Conservation (phyloP, 768 basidiomycete species). For the Gymnopilus dilepis region DNA sequence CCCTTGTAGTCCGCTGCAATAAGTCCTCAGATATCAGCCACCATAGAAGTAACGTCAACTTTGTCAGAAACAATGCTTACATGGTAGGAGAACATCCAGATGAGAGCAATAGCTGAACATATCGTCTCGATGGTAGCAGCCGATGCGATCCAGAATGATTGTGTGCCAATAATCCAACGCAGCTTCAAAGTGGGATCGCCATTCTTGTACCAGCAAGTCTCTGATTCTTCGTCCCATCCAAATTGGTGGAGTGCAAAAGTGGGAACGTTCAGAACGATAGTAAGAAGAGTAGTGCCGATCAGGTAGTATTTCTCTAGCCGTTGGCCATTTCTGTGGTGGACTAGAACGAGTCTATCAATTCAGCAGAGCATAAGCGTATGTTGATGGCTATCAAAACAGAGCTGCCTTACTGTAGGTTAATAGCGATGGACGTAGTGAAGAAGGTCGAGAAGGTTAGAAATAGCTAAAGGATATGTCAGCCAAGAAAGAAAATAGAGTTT, state of each 20-base stretch:
- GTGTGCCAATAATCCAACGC: neutral
- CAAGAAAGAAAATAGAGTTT: neutral
- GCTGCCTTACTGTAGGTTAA: neutral
- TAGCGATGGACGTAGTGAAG: neutral
- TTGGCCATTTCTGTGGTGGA: neutral
- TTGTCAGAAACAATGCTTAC: neutral
- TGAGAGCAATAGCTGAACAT: neutral
- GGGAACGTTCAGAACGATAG: neutral
- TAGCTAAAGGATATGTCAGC: neutral
- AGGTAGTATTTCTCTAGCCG: neutral
- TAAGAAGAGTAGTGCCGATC: neutral
- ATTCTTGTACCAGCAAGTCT: constrained; percentile 2
- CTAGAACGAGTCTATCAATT: neutral
- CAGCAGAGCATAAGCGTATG: neutral
- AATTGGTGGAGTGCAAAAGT: neutral
- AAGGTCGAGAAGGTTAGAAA: neutral
- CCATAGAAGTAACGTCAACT: neutral
- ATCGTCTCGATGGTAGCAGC: constrained; percentile 1
- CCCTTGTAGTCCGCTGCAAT: neutral
- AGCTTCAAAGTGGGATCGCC: neutral
- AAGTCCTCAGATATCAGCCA: neutral
- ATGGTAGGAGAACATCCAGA: neutral
- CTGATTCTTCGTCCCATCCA: constrained; percentile 1
- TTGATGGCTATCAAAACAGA: neutral
- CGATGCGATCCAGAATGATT: neutral